These are phyloP conservation scores for Lumnitzera racemosa DNA, from an alignment of 345 rosid species.

Conservation along the genomic window DNA sequence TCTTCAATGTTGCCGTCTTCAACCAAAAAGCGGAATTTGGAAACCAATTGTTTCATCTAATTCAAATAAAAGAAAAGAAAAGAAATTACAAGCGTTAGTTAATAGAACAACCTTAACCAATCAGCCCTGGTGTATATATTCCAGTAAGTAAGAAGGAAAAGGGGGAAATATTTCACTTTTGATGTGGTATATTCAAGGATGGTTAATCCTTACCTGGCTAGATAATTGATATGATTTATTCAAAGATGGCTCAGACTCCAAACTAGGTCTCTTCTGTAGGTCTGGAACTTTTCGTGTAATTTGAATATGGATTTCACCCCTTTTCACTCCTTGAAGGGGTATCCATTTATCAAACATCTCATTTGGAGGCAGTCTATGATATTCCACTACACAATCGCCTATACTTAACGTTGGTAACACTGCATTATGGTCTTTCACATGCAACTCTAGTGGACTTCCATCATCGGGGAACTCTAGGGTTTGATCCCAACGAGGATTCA, in stretches of 20 bases:
- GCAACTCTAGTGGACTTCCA: constrained; percentile 65
- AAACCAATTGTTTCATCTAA: constrained; percentile 63
- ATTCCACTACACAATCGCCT: constrained; percentile 80
- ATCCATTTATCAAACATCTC: constrained; percentile 88
- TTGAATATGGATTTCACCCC: constrained; percentile 75
- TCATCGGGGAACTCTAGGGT: constrained; percentile 86
- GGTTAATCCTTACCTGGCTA: constrained; percentile 31
- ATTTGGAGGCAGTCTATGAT: constrained; percentile 76
- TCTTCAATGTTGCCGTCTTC: constrained; percentile 64
- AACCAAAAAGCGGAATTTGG: constrained; percentile 45
- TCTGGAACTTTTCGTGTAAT: constrained; percentile 72
- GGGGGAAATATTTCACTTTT: no score
- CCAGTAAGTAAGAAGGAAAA: no score
- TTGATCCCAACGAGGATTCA: constrained; percentile 83
- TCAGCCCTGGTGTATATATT: no score
- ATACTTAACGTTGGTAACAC: constrained; percentile 77
- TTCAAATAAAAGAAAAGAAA: neutral
- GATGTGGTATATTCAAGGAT: no score
- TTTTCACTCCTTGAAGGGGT: constrained; percentile 90
- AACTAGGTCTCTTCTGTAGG: constrained; percentile 34
- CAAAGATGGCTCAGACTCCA: constrained; percentile 47
- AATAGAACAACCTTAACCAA: neutral
- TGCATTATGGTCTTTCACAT: constrained; percentile 86
- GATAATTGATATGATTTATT: constrained; percentile 48
- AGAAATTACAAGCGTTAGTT: neutral